phyloP scores from a whole-genome alignment of 352 stramenopile species.

The Phytophthora cajani region DNA sequence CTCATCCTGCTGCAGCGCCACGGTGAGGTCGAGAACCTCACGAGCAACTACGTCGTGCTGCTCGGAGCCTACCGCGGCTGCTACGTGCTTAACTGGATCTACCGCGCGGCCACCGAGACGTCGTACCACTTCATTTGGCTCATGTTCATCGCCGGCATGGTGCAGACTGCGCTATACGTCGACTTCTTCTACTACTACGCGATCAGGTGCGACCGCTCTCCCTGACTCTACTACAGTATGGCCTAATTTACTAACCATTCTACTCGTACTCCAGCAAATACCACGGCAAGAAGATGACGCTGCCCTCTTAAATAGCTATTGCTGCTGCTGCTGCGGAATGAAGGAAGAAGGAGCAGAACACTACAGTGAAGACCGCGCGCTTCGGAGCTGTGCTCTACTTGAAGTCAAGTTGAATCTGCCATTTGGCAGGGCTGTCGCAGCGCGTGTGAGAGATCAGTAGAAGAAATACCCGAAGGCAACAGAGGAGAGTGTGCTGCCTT shows the following conservation, averaged over 20 bases:
- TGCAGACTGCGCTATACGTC: slow-evolving; percentile 99
- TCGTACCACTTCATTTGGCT: slow-evolving; percentile 98
- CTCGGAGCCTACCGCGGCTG: slow-evolving; percentile 97
- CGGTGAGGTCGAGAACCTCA: slow-evolving; percentile 98
- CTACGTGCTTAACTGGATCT: slow-evolving; percentile 99
- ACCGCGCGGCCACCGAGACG: slow-evolving; percentile 95
- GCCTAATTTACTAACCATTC: slow-evolving; percentile 2
- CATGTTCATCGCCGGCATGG: slow-evolving; percentile 98
- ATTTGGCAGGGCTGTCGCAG: slow-evolving; percentile 3
- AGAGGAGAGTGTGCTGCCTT: slow-evolving; percentile 26
- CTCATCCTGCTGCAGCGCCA: slow-evolving; percentile 99
- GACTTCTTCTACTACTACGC: slow-evolving; percentile 99
- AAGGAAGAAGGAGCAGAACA: slow-evolving; percentile 12
- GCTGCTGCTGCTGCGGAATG: slow-evolving; percentile 11
- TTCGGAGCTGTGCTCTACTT: neutral
- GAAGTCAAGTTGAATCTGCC: slow-evolving; percentile 3
- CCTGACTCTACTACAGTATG: neutral
- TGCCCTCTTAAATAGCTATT: slow-evolving; percentile 72
- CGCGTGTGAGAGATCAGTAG: slow-evolving; percentile 31
- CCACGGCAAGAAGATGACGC: slow-evolving; percentile 91
- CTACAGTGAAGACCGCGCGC: slow-evolving; percentile 21
- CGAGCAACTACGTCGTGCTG: slow-evolving; percentile 99
- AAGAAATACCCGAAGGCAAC: slow-evolving; percentile 32
- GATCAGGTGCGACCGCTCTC: slow-evolving; percentile 65
- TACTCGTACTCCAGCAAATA: slow-evolving; percentile 71